Base-by-base conservation (phyloP, 345 rosid genomes). In the Populus pruinosa region DNA sequence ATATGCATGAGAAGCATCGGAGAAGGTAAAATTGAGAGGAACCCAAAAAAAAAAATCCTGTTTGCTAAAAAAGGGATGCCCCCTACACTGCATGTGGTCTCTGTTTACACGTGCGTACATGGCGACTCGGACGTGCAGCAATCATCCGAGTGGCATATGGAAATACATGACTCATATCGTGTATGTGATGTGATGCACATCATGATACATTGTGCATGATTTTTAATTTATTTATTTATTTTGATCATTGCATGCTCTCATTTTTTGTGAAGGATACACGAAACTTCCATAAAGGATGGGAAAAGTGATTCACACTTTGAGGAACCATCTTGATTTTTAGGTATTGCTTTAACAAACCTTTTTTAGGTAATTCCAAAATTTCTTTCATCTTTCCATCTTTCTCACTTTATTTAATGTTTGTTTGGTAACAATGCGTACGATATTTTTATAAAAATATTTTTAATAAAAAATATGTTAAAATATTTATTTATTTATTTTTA, bases 211-310 rank as follows among this genome's bases (percentile, higher is more conserved):
- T 68, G 44, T 55, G 27, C 73, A n/a, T 59, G 29, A 3, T 56
- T 8, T 56, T 8, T 0, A 41, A 9, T 41, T 41, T 41, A 0
- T 50, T 50, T 18, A 17, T 50, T 6, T 5, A 16, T 50, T 50
- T 2, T 53, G 27, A 56, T 23, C 2, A 56, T 29, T 64, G 68
- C 38, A 27, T 14, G 68, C 43, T 27, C 9, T 38, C 7, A 23
- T 43, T 2, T 8, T 72, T 17, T 33, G 31, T 1, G 77, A 80
- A 78, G 73, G 62, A 23, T 39, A 63, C 39, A 8, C 50, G 77
- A 77, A 79, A 43, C 31, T 72, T 81, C 82, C 72, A 14, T 12
- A 4, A 78, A 73, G 72, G 5, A 72, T 56, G 41, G 65, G n/a
- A 72, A 79, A 63, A 27, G 27, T 5, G 23, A 6, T 1, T 18